These are phyloP conservation scores for Talaromyces ruber DNA, from an alignment of 495 filamentous ascomycete genomes.

Conservation along the genomic window DNA sequence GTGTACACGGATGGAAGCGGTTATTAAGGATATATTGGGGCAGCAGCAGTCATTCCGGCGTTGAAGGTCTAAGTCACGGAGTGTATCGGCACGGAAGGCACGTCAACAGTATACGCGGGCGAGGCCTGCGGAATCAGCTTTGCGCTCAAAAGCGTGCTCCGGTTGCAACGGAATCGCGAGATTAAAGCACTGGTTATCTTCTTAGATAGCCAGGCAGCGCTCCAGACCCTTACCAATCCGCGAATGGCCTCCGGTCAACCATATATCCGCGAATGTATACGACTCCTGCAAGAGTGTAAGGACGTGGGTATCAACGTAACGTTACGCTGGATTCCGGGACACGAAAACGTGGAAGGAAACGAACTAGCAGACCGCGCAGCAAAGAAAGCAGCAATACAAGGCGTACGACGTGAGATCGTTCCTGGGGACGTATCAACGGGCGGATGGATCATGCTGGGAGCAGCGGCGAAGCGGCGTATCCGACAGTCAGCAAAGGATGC, in stretches of 20 bases:
- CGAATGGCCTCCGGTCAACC: neutral
- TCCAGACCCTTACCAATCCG: neutral
- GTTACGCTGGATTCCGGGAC: slow-evolving; percentile 9
- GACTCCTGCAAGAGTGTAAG: neutral
- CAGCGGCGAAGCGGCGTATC: neutral
- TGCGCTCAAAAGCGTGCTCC: neutral
- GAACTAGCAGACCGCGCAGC: slow-evolving; percentile 10
- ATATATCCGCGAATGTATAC: neutral
- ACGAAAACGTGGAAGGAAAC: slow-evolving; percentile 11
- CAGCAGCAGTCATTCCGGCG: neutral
- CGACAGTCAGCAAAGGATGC: too few relatives aligned
- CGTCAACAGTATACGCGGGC: neutral
- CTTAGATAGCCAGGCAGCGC: slow-evolving; percentile 1
- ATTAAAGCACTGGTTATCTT: neutral
- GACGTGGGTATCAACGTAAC: neutral
- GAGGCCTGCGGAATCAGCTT: neutral
- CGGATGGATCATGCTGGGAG: neutral
- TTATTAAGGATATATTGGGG: slow-evolving; percentile 7
- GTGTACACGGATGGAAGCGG: slow-evolving; percentile 6
- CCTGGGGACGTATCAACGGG: neutral
- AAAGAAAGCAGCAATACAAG: slow-evolving; percentile 2
- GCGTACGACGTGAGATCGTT: slow-evolving; percentile 2
- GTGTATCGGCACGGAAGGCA: slow-evolving; percentile 4
- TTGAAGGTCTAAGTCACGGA: neutral
- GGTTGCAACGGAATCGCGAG: too few relatives aligned